Conservation (phyloP, 108 stramenopile genomes). For the Pseudonitzschia multistriata region DNA sequence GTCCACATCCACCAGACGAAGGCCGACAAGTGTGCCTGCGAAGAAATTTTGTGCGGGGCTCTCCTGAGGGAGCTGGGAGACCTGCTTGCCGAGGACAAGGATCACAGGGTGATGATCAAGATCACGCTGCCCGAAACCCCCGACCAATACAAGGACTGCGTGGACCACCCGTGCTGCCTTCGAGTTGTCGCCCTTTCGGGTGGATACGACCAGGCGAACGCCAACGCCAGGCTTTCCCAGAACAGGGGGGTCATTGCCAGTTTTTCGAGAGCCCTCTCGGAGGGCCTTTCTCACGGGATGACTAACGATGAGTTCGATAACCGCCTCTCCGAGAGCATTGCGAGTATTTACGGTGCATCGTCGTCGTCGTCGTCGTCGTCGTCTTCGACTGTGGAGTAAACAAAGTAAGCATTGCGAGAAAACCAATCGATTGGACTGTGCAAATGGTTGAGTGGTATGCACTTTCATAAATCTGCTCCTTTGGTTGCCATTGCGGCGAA, state of each 20-base stretch:
- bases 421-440: too few relatives aligned
- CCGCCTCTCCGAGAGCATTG: conserved; percentile 50
- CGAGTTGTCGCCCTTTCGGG: conserved; percentile 77
- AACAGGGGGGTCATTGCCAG: conserved; percentile 69
- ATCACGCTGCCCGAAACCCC: conserved; percentile 56
- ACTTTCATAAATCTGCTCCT: neutral
- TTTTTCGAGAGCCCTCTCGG: conserved; percentile 77
- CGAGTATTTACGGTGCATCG: conserved; percentile 55
- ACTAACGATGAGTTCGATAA: conserved; percentile 60
- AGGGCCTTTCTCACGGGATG: conserved; percentile 56
- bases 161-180: conserved; percentile 63
- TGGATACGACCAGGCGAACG: conserved; percentile 64
- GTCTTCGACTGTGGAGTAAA: neutral
- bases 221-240: conserved; percentile 45
- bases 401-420: too few relatives aligned
- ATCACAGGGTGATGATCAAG: conserved; percentile 62
- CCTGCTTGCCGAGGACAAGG: conserved; percentile 39
- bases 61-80: conserved; percentile 59
- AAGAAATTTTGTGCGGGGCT: conserved; percentile 51
- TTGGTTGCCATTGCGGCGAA: neutral
- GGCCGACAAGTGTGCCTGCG: conserved; percentile 59
- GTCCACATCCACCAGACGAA: conserved; percentile 50
- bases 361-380: neutral
- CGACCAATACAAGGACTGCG: conserved; percentile 60
- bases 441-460: too few relatives aligned